Conservation (phyloP, 2,329 filamentous ascomycete genomes). For the Fusarium compactum region DNA sequence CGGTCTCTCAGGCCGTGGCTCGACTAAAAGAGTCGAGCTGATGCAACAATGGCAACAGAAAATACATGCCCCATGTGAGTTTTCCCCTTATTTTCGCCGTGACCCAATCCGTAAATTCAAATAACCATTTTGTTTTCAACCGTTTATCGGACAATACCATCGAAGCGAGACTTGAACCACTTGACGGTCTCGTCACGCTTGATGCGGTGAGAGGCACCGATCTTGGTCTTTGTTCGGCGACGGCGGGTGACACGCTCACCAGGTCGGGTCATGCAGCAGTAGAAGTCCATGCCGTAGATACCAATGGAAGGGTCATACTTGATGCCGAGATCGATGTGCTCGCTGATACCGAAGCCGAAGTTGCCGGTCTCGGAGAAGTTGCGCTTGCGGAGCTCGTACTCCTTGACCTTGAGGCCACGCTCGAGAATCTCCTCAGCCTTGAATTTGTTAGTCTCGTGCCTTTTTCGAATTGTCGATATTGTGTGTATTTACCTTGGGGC, state of each 20-base stretch:
- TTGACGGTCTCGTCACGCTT: slow-evolving; percentile 94
- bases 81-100: slow-evolving; percentile 56
- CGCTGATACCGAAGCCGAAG: slow-evolving; percentile 99
- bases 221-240: slow-evolving; percentile 86
- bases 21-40: slow-evolving; percentile 68
- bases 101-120: slow-evolving; percentile 54
- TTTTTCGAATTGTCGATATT: background rate
- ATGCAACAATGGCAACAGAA: slow-evolving; percentile 61
- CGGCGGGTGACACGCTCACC: slow-evolving; percentile 98
- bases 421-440: slow-evolving; percentile 99
- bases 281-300: slow-evolving; percentile 99
- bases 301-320: slow-evolving; percentile 99
- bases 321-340: slow-evolving; percentile 99
- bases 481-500: slow-evolving; percentile 72
- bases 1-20: slow-evolving; percentile 80
- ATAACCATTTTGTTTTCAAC: slow-evolving; percentile 41
- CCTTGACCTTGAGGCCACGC: slow-evolving; percentile 99
- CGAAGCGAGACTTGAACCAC: slow-evolving; percentile 94
- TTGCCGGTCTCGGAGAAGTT: slow-evolving; percentile 99
- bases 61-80: slow-evolving; percentile 56
- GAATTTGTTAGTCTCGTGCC: slow-evolving; percentile 42
- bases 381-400: slow-evolving; percentile 99
- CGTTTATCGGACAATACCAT: slow-evolving; percentile 97
- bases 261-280: slow-evolving; percentile 99
- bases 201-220: slow-evolving; percentile 93